Percentiles rank a stretch among this genome's conserved stretches.
Evolutionary conservation across 139 green algal species (phyloP).

Genomic region (Micromonas pusilla): DNA sequence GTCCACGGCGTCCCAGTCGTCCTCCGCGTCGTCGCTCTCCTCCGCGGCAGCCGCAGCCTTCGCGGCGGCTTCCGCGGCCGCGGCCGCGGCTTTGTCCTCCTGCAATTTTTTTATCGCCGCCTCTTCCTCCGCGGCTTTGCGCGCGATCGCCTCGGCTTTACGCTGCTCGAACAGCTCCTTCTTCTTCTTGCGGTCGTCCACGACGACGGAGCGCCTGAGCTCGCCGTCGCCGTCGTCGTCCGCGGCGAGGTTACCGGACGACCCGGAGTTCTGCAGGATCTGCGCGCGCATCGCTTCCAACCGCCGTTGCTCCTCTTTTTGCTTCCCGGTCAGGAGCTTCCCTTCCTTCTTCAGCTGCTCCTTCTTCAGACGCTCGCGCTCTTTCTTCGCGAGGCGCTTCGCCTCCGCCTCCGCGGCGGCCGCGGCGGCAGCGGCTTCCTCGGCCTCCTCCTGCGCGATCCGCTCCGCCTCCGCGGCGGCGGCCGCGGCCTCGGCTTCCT

Average conservation of each 20-base stretch:
- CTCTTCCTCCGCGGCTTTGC: slow-evolving; percentile 10
- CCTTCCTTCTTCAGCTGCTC: slow-evolving; percentile 45
- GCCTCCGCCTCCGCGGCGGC: slow-evolving; percentile 35
- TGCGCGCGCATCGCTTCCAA: slow-evolving; percentile 73
- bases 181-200: slow-evolving; percentile 33
- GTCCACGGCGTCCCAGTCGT: slow-evolving; percentile 35
- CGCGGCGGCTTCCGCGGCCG: slow-evolving; percentile 38
- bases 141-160: too few species aligned
- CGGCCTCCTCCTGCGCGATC: slow-evolving; percentile 46
- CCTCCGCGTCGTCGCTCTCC: slow-evolving; percentile 35
- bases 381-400: slow-evolving; percentile 41
- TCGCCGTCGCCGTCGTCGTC: too few species aligned
- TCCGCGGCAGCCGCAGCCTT: slow-evolving; percentile 49
- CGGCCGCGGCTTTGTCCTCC: slow-evolving; percentile 32
- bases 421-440: slow-evolving; percentile 17
- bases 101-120: slow-evolving; percentile 31
- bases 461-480: slow-evolving; percentile 28
- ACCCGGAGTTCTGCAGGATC: slow-evolving; percentile 65
- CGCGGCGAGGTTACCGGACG: too few species aligned
- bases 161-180: slow-evolving; percentile 18
- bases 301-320: slow-evolving; percentile 83
- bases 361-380: slow-evolving; percentile 44
- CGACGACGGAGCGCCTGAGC: too few species aligned
- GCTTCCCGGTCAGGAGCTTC: slow-evolving; percentile 81
- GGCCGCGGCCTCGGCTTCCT: slow-evolving; percentile 34